A percentile compares a stretch with the other conserved stretches of the same genome.
phyloP scores from a whole-genome alignment of 768 basidiomycete genomes.

The Crucibulum laeve region DNA sequence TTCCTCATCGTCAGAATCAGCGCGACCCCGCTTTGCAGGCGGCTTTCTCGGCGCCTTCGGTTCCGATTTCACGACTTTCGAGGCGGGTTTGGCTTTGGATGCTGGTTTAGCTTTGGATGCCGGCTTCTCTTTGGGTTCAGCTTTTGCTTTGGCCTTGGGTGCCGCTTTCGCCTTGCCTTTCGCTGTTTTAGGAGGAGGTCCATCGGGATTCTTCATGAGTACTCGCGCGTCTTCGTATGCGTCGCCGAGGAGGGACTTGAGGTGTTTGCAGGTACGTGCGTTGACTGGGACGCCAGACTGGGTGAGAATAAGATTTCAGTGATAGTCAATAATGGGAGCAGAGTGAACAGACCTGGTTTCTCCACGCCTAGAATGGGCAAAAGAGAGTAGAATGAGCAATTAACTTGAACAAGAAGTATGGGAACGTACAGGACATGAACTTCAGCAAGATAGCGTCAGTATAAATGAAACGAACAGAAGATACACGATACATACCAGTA shows the following conservation, averaged over 20 bases:
- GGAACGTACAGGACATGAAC: constrained; percentile 24
- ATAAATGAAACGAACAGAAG: background rate
- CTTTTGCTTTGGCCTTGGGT: constrained; percentile 10
- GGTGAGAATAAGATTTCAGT: too few species aligned
- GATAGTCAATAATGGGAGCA: too few species aligned
- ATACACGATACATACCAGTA: constrained; percentile 19
- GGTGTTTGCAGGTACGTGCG: constrained; percentile 46
- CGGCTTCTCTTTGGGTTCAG: constrained; percentile 11
- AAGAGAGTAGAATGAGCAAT: background rate
- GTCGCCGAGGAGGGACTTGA: constrained; percentile 38
- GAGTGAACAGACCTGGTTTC: too few species aligned
- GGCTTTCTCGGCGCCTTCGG: too few species aligned
- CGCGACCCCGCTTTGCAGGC: too few species aligned
- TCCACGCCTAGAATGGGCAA: constrained; percentile 1
- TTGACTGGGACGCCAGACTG: constrained; percentile 35
- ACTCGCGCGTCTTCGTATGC: constrained; percentile 43
- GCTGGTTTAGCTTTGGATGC: constrained; percentile 10
- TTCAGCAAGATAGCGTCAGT: constrained; percentile 6
- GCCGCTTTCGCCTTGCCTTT: constrained; percentile 8
- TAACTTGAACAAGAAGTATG: background rate
- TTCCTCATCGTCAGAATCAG: too few species aligned
- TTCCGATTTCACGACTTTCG: too few species aligned
- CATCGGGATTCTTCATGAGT: constrained; percentile 35
- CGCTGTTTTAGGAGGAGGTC: constrained; percentile 17
- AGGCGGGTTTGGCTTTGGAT: constrained; percentile 12